A percentile compares a stretch with the other conserved stretches of the same genome.
These are phyloP conservation scores for Corynespora cassiicola DNA, from an alignment of 2,329 filamentous ascomycete genomes.

Conservation along the genomic window DNA sequence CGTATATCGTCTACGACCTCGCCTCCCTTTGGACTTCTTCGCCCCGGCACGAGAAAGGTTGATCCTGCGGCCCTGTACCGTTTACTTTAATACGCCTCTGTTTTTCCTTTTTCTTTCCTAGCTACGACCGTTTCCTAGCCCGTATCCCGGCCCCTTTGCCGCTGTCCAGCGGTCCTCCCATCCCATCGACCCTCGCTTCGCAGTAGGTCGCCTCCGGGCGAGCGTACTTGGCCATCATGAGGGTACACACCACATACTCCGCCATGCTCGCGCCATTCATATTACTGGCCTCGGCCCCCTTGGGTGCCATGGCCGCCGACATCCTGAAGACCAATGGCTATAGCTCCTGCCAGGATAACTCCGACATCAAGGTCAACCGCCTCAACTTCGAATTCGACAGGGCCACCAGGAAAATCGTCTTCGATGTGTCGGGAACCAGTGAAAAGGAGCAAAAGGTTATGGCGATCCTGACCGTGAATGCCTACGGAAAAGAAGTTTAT, in stretches of 20 bases:
- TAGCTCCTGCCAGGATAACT: constrained; percentile 69
- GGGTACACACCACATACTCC: constrained; percentile 41
- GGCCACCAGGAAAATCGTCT: constrained; percentile 73
- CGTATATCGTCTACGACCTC: constrained; percentile 15
- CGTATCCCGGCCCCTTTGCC: constrained; percentile 1
- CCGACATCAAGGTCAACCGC: constrained; percentile 72
- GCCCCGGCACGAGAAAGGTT: constrained; percentile 40
- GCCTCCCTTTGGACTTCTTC: constrained; percentile 7
- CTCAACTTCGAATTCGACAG: constrained; percentile 83
- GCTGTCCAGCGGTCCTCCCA: constrained; percentile 12
- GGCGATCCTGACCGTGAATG: constrained; percentile 76
- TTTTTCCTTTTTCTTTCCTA: constrained; percentile 18
- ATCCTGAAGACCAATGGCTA: constrained; percentile 84
- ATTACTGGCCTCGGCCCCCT: constrained; percentile 44
- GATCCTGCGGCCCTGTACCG: constrained; percentile 38
- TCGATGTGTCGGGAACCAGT: constrained; percentile 84
- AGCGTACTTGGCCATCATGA: constrained; percentile 32
- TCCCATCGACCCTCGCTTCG: constrained; percentile 17
- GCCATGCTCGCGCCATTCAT: constrained; percentile 46
- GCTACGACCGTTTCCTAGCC: constrained; percentile 11
- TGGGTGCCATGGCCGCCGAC: constrained; percentile 68
- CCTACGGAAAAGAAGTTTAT: constrained; percentile 86
- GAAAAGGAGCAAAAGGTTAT: constrained; percentile 77
- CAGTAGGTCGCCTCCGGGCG: constrained; percentile 38
- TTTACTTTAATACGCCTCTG: too few species aligned